Percentiles rank a stretch among this genome's conserved stretches.
Conservation (phyloP, 2,329 filamentous ascomycete species). For the Neofusicoccum laricinum region DNA sequence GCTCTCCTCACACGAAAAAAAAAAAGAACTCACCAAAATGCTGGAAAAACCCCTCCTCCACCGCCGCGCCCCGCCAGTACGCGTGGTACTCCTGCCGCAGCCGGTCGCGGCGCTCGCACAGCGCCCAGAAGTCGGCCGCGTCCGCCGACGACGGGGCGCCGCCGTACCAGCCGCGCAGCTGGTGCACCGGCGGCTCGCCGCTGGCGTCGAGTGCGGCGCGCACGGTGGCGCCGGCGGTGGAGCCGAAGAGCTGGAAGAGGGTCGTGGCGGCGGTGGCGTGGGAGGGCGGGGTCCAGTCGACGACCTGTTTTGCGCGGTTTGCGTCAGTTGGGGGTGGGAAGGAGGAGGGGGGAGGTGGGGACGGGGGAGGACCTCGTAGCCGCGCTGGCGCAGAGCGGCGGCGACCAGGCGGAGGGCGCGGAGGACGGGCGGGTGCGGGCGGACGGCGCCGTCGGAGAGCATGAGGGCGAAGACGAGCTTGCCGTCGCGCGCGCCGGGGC, state of each 20-base stretch:
- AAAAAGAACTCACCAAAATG: no score
- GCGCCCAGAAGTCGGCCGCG: background rate
- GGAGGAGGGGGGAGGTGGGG: no score
- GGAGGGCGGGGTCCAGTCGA: slow-evolving; percentile 19
- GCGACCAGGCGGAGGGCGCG: slow-evolving; percentile 8
- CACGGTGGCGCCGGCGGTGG: background rate
- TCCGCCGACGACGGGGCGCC: background rate
- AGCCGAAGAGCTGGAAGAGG: slow-evolving; percentile 17
- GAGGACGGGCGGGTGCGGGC: slow-evolving; percentile 16
- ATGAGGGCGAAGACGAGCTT: slow-evolving; percentile 23
- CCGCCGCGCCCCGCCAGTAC: slow-evolving; percentile 16
- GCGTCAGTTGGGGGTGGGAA: no score
- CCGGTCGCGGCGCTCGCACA: background rate
- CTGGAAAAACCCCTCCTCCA: slow-evolving; percentile 17
- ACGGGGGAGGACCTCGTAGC: background rate
- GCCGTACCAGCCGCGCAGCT: slow-evolving; percentile 15
- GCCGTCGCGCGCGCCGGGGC: slow-evolving; percentile 9
- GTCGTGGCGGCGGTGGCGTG: slow-evolving; percentile 19
- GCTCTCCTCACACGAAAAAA: no score
- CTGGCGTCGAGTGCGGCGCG: slow-evolving; percentile 20
- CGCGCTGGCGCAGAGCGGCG: background rate
- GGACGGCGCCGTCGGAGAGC: slow-evolving; percentile 15
- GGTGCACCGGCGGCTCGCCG: slow-evolving; percentile 19
- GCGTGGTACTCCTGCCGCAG: background rate
- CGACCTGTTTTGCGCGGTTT: background rate